Evolutionary conservation across 75 land plant species (phyloP), one percentile per base, ranked within the genome.

Genomic region (Larix kaempferi): DNA sequence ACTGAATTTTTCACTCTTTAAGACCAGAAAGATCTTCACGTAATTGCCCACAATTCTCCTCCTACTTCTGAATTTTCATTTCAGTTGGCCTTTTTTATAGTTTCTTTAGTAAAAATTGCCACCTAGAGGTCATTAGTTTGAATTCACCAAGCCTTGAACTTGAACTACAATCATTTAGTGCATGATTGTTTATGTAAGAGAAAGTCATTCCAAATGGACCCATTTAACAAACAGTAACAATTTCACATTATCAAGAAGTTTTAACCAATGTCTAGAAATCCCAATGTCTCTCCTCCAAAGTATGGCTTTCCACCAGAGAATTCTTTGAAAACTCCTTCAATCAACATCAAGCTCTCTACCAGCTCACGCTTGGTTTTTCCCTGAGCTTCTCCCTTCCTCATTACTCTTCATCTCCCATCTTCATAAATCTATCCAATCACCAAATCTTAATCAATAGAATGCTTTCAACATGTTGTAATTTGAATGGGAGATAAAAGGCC

Each of bases 261-360:
- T n/a, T n/a, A n/a, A n/a, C n/a, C 63, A 33, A 76, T 59, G n/a
- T 76, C 77, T 3, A 59, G 29, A 27, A 12, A 58, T 25, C 75
- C 56, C 11, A 74, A 39, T 2, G n/a, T 74, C 8, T 41, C 56
- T 2, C 75, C 75, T 25, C 77, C 63, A 59, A 76, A 76, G 77
- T 56, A 76, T 26, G 77, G 69, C 6, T 59, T 59, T 8, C 58
- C 63, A 23, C 27, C 15, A n/a, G 60, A 57, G 23, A 58, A 23
- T 14, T 26, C 58, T 13, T 33, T 26, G 3, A 76, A 15, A 8
- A 69, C 63, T 35, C 58, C 77, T 27, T 76, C 77, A 8, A 76
- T 25, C 29, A 39, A 25, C 44, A 3, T 27, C 19, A 57, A 58
- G 77, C 77, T 25, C 72, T 76, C 77, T 3, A 76, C 11, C 5